Base-by-base conservation (phyloP, 73 alveolate species). In the Blepharisma stoltei region DNA sequence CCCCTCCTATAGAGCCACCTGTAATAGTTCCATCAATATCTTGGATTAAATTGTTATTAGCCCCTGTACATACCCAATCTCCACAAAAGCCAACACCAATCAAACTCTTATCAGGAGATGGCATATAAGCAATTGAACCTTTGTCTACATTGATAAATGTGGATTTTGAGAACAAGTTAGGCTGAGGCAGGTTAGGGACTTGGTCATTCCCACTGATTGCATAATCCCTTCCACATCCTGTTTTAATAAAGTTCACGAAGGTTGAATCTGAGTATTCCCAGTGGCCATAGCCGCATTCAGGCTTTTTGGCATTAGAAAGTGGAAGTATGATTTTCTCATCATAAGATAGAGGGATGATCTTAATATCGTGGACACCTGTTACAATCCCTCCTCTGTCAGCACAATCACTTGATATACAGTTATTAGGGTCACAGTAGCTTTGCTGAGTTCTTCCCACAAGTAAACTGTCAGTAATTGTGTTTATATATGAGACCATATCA, bases 1-100 rank as follows among this genome's bases (percentile, higher is more conserved):
- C 76, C 5, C 77, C 69, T 14, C 83, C 83, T 18, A 41, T 46
- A 4, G 60, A 6, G 1, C 27, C 54, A 6, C 87, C 87, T 25
- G 90, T 32, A 21, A 83, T 25, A n/a, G 83, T 1, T 18, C 90
- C 90, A 83, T 83, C 90, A 32, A 37, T 47, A 83, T 83, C 90
- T 71, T 81, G 47, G 49, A 78, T 25, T 1, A 18, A 4, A 20
- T 1, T 38, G 5, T 60, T 81, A 52, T 27, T 27, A 0, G 84
- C 84, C 7, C 84, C 88, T 11, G 83, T 75, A 60, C 88, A 81
- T 6, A 76, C 81, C 70, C 37, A 81, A 38, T 67, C 25, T 50
- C 88, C 88, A 75, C 88, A 81, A 45, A 48, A 83, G 50, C 71
- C 88, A 46, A 67, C 71, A 38, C 38, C 44, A 44, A 77, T 68